These are phyloP conservation scores for Blastocystis sp. DNA, from an alignment of 352 stramenopile species.

Conservation along the genomic window DNA sequence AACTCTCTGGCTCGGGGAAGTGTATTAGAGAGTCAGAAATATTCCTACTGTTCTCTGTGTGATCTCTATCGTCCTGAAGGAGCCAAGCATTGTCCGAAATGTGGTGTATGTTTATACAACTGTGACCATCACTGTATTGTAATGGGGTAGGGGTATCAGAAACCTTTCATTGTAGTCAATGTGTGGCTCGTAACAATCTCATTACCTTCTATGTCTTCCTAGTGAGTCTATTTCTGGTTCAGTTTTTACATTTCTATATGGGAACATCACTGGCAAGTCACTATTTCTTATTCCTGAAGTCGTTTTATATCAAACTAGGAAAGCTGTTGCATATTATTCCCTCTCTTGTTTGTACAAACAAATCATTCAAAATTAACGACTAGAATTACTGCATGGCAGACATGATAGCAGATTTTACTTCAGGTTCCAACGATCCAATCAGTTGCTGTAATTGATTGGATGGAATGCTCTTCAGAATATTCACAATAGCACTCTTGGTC, in stretches of 20 bases:
- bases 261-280: neutral
- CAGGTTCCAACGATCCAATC: neutral
- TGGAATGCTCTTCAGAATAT: constrained; percentile 13
- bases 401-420: neutral
- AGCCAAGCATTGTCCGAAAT: neutral
- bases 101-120: constrained; percentile 33
- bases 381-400: neutral
- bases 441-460: neutral
- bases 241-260: neutral
- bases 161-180: neutral
- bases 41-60: constrained; percentile 34
- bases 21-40: neutral
- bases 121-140: constrained; percentile 29
- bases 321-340: neutral
- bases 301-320: neutral
- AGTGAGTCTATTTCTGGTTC: neutral
- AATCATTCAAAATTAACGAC: neutral
- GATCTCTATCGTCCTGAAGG: constrained; percentile 3
- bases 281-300: neutral
- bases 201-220: constrained; percentile 3
- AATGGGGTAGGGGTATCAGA: constrained; percentile 4
- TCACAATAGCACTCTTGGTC: constrained; percentile 24
- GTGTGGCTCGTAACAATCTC: constrained; percentile 4
- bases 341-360: constrained; percentile 18
- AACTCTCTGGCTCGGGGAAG: neutral